These are phyloP conservation scores for Leccinum griseonigrum DNA, from an alignment of 1,284 basidiomycete species.

Conservation along the genomic window DNA sequence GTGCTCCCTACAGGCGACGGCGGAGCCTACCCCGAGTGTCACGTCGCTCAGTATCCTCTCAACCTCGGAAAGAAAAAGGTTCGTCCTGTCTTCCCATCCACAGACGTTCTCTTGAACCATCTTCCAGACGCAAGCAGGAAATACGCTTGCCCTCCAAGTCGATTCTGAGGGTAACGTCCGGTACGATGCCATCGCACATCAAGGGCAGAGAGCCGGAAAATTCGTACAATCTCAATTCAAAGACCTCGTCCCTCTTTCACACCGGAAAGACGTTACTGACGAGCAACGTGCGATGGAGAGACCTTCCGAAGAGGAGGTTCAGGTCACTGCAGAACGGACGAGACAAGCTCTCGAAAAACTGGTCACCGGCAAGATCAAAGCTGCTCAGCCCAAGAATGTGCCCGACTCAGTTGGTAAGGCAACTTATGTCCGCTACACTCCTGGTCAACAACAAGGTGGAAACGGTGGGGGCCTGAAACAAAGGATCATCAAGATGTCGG, in stretches of 20 bases:
- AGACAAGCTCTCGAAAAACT: slow-evolving; percentile 90
- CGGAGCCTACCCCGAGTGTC: slow-evolving; percentile 96
- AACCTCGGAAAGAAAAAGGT: slow-evolving; percentile 95
- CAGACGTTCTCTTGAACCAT: slow-evolving; percentile 2
- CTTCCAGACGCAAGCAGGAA: slow-evolving; percentile 79
- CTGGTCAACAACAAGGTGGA: slow-evolving; percentile 77
- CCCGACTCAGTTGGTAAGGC: slow-evolving; percentile 78
- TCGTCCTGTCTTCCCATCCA: not conserved
- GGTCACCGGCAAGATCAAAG: slow-evolving; percentile 94
- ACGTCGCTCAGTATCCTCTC: slow-evolving; percentile 94
- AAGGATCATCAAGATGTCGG: slow-evolving; percentile 98
- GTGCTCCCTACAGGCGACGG: slow-evolving; percentile 64
- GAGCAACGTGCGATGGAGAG: slow-evolving; percentile 78
- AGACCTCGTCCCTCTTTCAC: slow-evolving; percentile 90
- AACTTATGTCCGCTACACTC: slow-evolving; percentile 94
- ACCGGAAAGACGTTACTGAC: slow-evolving; percentile 88
- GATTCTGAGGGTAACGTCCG: slow-evolving; percentile 95
- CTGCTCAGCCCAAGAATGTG: slow-evolving; percentile 89
- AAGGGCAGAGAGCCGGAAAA: slow-evolving; percentile 87
- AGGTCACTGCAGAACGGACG: slow-evolving; percentile 87
- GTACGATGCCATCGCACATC: slow-evolving; percentile 95
- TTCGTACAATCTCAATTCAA: slow-evolving; percentile 94
- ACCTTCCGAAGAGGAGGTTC: slow-evolving; percentile 89
- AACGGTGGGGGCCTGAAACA: slow-evolving; percentile 76
- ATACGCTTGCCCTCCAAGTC: slow-evolving; percentile 94